Evolutionary conservation across 176 grass and related monocot genomes (phyloP), one percentile per base, ranked within the genome.

Genomic region (Triticum monococcum): DNA sequence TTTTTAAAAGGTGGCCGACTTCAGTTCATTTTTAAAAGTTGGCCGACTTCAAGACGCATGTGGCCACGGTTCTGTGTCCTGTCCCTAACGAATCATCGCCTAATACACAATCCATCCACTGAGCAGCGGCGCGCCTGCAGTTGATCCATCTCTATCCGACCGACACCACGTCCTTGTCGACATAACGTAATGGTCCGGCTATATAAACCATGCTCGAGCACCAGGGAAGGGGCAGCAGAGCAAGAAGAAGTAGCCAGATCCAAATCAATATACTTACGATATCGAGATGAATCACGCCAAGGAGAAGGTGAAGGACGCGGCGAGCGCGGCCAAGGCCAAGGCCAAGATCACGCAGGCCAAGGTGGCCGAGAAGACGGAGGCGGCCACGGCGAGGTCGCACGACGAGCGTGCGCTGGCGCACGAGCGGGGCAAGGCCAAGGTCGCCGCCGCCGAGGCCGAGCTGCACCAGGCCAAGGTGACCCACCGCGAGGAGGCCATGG

Each of bases 391-490:
- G 22, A 37, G 72, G 38, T 80, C 79, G 0, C 70, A 31, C 68
- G 68, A 37, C 8, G 82, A 86, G 67, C 80, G 80, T 74, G 88
- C 88, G 85, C 84, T 90, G 13, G 82, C 85, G 12, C 90, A 84
- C 30, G 82, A 95, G 66, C 68, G 85, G 52, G 90, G 67, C 57
- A 95, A 92, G 85, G 85, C 85, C 16, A 92, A 86, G 81, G 64
- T 78, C 3, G 89, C 87, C 1, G 85, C 86, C 37, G 93, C 90
- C 35, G 85, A 92, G 78, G 88, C 91, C 74, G 88, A 95, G 37
- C 59, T 61, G 22, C 59, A 61, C 59, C 59, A 61, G 59, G 59
- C 59, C 59, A 61, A 61, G 59, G 59, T 24, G 8, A n/a, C 9
- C 59, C 59, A 62, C 59, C 22, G n/a, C 9, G 59, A 62, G 59